Conservation (phyloP, 1,284 basidiomycete species). For the Thecaphora frezii region DNA sequence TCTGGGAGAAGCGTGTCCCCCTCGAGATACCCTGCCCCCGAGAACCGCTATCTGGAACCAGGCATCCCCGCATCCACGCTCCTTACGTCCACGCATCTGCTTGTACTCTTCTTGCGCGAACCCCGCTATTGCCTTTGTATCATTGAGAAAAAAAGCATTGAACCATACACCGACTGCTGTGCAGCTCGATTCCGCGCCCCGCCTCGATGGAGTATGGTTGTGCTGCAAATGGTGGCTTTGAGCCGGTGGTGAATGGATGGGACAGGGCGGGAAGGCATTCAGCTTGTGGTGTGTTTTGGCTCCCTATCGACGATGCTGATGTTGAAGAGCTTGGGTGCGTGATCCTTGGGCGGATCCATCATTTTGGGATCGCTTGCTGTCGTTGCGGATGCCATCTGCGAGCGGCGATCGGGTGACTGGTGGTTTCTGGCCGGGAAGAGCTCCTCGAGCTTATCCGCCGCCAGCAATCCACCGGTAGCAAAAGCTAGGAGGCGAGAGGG, state of each 20-base stretch:
- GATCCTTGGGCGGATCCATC: slow-evolving; percentile 2
- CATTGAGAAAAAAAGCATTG: too few species aligned
- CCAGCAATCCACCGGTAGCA: slow-evolving; percentile 14
- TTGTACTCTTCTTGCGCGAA: too few species aligned
- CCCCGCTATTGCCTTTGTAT: too few species aligned
- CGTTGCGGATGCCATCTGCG: background rate
- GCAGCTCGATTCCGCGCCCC: too few species aligned
- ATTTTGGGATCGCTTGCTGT: background rate
- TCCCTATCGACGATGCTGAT: slow-evolving; percentile 21
- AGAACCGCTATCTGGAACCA: background rate
- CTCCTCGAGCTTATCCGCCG: slow-evolving; percentile 26
- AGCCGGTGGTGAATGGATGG: too few species aligned
- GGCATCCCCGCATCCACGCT: background rate
- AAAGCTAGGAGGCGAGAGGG: slow-evolving; percentile 8
- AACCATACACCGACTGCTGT: too few species aligned
- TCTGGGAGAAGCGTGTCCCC: background rate
- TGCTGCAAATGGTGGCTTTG: too few species aligned
- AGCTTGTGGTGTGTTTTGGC: background rate
- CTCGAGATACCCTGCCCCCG: background rate
- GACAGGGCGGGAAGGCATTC: too few species aligned
- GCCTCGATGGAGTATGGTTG: too few species aligned
- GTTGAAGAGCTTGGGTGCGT: slow-evolving; percentile 16
- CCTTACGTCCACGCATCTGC: background rate
- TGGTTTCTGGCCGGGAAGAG: slow-evolving; percentile 29
- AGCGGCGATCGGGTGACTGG: background rate